Conservation (phyloP, 2,329 filamentous ascomycete species). For the Colletotrichum gigasporum region DNA sequence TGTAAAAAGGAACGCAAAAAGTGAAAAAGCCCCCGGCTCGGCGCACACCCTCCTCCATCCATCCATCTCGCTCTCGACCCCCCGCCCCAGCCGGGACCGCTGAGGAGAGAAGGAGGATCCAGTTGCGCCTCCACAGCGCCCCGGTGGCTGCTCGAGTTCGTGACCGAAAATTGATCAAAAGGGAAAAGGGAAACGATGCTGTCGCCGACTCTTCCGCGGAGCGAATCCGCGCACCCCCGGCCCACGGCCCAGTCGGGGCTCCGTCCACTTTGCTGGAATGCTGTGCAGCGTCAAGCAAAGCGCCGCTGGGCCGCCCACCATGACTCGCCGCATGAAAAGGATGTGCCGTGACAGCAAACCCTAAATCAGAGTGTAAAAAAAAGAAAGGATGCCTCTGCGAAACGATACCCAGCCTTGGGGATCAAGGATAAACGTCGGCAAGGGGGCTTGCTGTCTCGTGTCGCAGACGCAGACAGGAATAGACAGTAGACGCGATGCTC, state of each 20-base stretch:
- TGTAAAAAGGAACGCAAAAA: not conserved
- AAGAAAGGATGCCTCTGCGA: slow-evolving; percentile 10
- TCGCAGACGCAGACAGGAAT: slow-evolving; percentile 10
- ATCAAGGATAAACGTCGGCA: slow-evolving; percentile 10
- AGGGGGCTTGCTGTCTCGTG: not conserved
- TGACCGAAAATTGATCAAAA: not conserved
- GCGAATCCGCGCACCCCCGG: not conserved
- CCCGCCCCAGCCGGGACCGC: not conserved
- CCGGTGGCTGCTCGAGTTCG: not conserved
- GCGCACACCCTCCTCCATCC: slow-evolving; percentile 3
- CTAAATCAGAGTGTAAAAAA: slow-evolving; percentile 19
- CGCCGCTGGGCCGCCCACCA: not conserved
- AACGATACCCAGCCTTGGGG: not conserved
- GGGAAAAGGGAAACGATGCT: not conserved
- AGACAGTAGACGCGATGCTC: not conserved
- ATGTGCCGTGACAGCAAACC: slow-evolving; percentile 28
- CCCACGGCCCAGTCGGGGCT: not conserved
- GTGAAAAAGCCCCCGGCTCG: not conserved
- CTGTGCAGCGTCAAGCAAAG: not conserved
- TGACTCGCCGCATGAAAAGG: slow-evolving; percentile 26
- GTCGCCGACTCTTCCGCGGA: not conserved
- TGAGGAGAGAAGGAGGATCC: not conserved
- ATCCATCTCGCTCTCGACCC: too few relatives aligned
- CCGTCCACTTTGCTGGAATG: not conserved
- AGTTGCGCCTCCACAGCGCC: not conserved